phyloP scores from a whole-genome alignment of 2,329 filamentous ascomycete genomes.

The Didymella segeticola region DNA sequence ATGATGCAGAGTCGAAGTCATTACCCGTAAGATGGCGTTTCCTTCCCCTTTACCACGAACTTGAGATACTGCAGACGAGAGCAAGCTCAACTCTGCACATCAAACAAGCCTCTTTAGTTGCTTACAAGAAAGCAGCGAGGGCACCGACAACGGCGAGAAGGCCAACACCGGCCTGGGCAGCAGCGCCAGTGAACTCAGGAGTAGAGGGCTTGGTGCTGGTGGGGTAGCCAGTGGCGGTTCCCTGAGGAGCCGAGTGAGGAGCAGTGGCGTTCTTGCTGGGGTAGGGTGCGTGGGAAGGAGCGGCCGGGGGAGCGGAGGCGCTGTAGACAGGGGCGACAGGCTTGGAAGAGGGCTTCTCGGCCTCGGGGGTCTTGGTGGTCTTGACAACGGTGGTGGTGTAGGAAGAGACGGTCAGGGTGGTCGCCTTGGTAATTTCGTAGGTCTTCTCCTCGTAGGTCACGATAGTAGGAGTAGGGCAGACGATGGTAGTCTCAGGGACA shows the following conservation, averaged over 20 bases:
- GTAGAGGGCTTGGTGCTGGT: conserved; percentile 36
- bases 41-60: conserved; percentile 23
- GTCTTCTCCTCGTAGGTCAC: conserved; percentile 28
- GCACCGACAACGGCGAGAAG: conserved; percentile 61
- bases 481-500: conserved; percentile 14
- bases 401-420: conserved; percentile 7
- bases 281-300: conserved; percentile 25
- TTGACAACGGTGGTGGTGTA: conserved; percentile 20
- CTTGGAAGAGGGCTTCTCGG: conserved; percentile 25
- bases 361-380: conserved; percentile 25
- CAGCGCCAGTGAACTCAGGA: conserved; percentile 59
- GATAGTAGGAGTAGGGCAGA: conserved; percentile 29
- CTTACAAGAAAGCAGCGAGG: conserved; percentile 51
- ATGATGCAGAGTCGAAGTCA: conserved; percentile 42
- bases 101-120: conserved; percentile 24
- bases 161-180: conserved; percentile 59
- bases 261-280: conserved; percentile 33
- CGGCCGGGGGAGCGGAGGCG: conserved; percentile 20
- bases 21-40: conserved; percentile 40
- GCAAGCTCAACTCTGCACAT: conserved; percentile 14
- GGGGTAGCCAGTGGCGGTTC: conserved; percentile 36
- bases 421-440: conserved; percentile 13
- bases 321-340: conserved; percentile 18
- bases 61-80: conserved; percentile 6
- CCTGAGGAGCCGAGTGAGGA: conserved; percentile 24